Conservation (phyloP, 2,329 filamentous ascomycete genomes). For the Fusarium subtropicale region DNA sequence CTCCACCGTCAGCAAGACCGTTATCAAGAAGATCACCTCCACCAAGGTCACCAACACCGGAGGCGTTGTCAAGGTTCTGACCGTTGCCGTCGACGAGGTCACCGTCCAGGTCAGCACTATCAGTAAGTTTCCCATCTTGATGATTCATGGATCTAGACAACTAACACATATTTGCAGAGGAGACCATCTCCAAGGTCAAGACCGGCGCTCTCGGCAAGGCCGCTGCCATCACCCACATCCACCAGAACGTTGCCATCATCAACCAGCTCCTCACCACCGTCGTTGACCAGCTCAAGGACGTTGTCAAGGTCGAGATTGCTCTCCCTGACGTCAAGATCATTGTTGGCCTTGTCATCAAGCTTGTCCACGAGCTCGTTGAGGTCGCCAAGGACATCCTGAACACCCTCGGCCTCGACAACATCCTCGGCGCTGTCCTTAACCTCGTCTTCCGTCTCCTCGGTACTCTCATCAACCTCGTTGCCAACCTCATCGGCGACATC, state of each 20-base stretch:
- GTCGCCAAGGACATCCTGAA: constrained; percentile 10
- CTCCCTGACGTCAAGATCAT: constrained; percentile 23
- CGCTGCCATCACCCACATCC: constrained; percentile 17
- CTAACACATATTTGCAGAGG: constrained; percentile 7
- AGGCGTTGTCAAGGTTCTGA: constrained; percentile 27
- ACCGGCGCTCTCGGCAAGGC: constrained; percentile 14
- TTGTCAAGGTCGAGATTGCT: constrained; percentile 17
- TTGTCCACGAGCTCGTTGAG: constrained; percentile 21
- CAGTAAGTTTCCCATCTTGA: not conserved
- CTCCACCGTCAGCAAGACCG: constrained; percentile 25
- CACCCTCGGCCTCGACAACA: constrained; percentile 19
- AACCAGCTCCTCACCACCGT: constrained; percentile 23
- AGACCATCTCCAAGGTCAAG: constrained; percentile 19
- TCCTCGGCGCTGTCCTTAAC: not conserved
- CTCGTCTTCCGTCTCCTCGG: constrained; percentile 23
- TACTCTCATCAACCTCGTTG: constrained; percentile 19
- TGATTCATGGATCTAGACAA: rapidly evolving
- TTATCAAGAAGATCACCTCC: constrained; percentile 28
- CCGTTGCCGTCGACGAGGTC: constrained; percentile 20
- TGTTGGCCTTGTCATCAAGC: constrained; percentile 20
- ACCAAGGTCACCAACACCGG: constrained; percentile 14
- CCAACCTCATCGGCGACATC: constrained; percentile 26
- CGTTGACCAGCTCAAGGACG: constrained; percentile 23
- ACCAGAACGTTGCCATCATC: constrained; percentile 1
- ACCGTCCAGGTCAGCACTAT: constrained; percentile 18